phyloP scores from a whole-genome alignment of 164 flowering plant genomes.

The Platanus orientalis region DNA sequence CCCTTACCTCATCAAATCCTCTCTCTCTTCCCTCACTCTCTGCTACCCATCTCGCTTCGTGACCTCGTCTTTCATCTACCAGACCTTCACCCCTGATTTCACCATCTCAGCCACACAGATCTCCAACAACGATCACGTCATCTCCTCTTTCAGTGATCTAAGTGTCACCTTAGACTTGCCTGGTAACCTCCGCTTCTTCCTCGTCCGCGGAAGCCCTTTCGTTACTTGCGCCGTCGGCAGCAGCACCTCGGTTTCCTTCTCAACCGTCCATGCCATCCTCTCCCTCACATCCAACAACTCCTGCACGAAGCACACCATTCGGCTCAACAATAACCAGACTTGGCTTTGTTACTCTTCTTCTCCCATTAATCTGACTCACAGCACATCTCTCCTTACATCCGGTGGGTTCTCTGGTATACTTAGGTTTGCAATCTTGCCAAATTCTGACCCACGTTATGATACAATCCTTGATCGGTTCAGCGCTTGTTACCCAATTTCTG shows the following conservation, averaged over 20 bases:
- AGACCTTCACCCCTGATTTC: conserved; percentile 55
- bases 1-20: conserved; percentile 79
- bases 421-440: conserved; percentile 62
- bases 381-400: conserved; percentile 35
- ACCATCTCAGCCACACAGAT: conserved; percentile 41
- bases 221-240: conserved; percentile 41
- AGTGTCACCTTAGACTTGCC: conserved; percentile 74
- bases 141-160: conserved; percentile 65
- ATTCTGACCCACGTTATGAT: conserved; percentile 31
- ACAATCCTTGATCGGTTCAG: conserved; percentile 64
- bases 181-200: conserved; percentile 48
- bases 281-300: conserved; percentile 31
- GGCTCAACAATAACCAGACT: conserved; percentile 72
- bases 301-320: conserved; percentile 48
- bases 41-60: conserved; percentile 65
- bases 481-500: conserved; percentile 69
- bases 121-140: conserved; percentile 21
- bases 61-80: conserved; percentile 53
- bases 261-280: conserved; percentile 63
- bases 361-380: conserved; percentile 40
- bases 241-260: conserved; percentile 36
- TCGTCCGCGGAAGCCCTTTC: conserved; percentile 91
- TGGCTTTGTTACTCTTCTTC: conserved; percentile 78
- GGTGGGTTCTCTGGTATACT: conserved; percentile 55
- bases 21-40: conserved; percentile 54